Evolutionary conservation across 345 rosid species (phyloP), one percentile per base, ranked within the genome.

Genomic region (Arabis hirsuta): DNA sequence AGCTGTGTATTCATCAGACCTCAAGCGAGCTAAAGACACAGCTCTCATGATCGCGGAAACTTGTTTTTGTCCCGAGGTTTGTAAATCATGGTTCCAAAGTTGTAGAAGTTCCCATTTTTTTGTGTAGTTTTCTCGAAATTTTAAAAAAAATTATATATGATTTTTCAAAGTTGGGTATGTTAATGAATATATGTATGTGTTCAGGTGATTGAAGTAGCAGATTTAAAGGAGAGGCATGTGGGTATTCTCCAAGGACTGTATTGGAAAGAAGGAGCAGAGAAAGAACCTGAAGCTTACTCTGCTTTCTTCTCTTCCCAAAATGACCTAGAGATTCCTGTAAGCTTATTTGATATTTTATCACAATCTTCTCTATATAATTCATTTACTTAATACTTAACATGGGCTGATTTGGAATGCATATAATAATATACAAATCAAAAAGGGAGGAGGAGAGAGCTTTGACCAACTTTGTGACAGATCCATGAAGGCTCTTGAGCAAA

Each of bases 371-470:
- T 41, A 24, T 52, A 22, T 52, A 6, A 24, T 24, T 56, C 14
- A 4, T 73, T 44, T 48, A 6, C 32, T 42, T 9, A 61, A n/a
- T 7, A 12, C 12, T 14, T 26, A 31, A 24, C n/a, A 9, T 41
- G 31, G 12, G 11, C 19, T 9, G 53, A 26, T 52, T 44, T 34
- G 19, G 52, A 16, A 47, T 3, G 13, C 22, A 24, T 22, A 27
- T 36, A 36, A 8, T 36, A 36, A 36, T 36, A 8, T 34, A 50
- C 13, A 65, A 57, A 19, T 55, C 16, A 11, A 54, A 55, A 38
- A 76, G 80, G 80, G 80, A 42, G 80, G 80, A 64, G 80, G 80
- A 72, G 80, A 77, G 24, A 77, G 80, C 64, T 77, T 72, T 66
- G 76, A 77, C 69, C 80, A 77, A 29, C 80, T 77, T 36, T 71